phyloP scores from a whole-genome alignment of 2,329 filamentous ascomycete genomes.

The Colletotrichum tofieldiae region DNA sequence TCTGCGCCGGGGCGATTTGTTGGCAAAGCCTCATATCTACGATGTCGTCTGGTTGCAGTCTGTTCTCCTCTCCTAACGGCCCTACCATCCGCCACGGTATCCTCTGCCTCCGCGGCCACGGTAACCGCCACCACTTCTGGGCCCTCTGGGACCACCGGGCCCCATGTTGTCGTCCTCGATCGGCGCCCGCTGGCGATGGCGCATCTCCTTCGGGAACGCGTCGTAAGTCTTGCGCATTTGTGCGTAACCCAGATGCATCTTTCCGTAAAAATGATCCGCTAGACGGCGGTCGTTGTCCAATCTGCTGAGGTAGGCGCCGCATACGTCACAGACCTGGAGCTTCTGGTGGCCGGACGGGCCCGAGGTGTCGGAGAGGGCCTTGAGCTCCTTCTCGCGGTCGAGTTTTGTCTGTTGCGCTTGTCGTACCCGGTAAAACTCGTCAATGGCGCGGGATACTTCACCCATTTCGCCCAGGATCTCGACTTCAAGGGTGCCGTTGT shows the following conservation, averaged over 20 bases:
- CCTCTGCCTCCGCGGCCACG: conserved; percentile 67
- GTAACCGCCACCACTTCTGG: conserved; percentile 69
- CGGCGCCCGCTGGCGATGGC: conserved; percentile 75
- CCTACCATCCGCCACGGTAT: conserved; percentile 65
- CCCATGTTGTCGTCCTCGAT: conserved; percentile 62
- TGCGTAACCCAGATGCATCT: conserved; percentile 98
- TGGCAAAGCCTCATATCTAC: neutral
- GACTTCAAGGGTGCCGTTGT: conserved; percentile 87
- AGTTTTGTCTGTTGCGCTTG: conserved; percentile 86
- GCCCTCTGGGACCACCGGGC: conserved; percentile 65
- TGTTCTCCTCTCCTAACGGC: neutral
- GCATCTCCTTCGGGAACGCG: conserved; percentile 87
- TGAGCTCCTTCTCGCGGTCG: conserved; percentile 89
- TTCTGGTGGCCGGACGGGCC: conserved; percentile 97
- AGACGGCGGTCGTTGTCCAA: conserved; percentile 95
- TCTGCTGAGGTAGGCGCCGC: conserved; percentile 91
- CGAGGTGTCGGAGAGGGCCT: conserved; percentile 90
- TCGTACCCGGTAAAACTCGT: conserved; percentile 89
- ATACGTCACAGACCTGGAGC: conserved; percentile 98
- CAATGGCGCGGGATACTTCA: conserved; percentile 85
- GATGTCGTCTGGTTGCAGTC: neutral
- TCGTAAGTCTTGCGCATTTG: conserved; percentile 98
- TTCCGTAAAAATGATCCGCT: conserved; percentile 98
- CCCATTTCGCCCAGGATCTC: conserved; percentile 87
- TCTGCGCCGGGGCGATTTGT: neutral